Base-by-base conservation (phyloP, 2,329 filamentous ascomycete species). In the Colletotrichum eremochloae region DNA sequence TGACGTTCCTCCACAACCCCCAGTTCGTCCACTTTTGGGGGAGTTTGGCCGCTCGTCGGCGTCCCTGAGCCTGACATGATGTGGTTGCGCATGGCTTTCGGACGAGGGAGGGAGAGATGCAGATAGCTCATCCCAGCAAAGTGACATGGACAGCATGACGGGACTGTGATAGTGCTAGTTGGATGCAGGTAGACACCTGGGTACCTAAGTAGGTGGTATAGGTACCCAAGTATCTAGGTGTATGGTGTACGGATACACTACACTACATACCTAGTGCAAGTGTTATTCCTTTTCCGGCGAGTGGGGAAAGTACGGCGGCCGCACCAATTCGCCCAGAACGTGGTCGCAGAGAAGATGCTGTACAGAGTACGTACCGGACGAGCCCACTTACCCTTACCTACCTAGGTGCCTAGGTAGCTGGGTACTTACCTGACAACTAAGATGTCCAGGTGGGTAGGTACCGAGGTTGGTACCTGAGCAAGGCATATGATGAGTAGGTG, bases 251-350 rank as follows among this genome's bases (percentile, higher is more conserved):
- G 24, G 24, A 24, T 24, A 24, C 24, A 24, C 24, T 24, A 20
- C 42, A 20, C 40, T 6, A 20, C 40, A 60, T 60, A 15, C 40
- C 11, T 44, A 3, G 18, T n/a, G 4, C 18, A 9, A n/a, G 66
- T 46, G 33, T 50, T 36, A 42, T 68, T 42, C 12, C 65, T 33
- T 55, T 68, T 60, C 42, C 38, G 64, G 48, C 33, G 18, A 50
- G 70, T 72, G 66, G 60, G n/a, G 53, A 56, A 29, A 69, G 24
- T 60, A 33, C 60, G 38, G 70, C 60, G 66, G 66, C 66, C 66
- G 60, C 66, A 55, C 44, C 48, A 18, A 24, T 14, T 60, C 69
- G 64, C 55, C 55, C 20, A 61, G 69, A 69, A 69, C 60, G 60
- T 69, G 66, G n/a, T 60, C 18, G 24, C 40, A 63, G 15, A 31